These are phyloP conservation scores for Hericium rajendrae DNA, from an alignment of 768 basidiomycete genomes.

Conservation along the genomic window DNA sequence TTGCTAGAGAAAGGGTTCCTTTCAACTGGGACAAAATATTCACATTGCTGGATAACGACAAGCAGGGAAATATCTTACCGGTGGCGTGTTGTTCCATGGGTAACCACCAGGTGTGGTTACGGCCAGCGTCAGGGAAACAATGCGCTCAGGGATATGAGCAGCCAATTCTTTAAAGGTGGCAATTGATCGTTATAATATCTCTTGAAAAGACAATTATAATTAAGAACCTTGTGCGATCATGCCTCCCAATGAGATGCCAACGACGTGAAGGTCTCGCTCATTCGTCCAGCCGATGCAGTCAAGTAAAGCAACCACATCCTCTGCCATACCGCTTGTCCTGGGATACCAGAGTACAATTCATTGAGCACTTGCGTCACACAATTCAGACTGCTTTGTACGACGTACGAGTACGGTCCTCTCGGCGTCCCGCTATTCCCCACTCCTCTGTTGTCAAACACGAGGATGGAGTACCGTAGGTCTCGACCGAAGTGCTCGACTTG, in stretches of 20 bases:
- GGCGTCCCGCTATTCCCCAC: slow-evolving; percentile 69
- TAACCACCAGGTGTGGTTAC: slow-evolving; percentile 64
- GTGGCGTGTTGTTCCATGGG: slow-evolving; percentile 50
- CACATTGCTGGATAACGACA: neutral
- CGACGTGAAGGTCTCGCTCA: slow-evolving; percentile 52
- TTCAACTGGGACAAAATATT: slow-evolving; percentile 13
- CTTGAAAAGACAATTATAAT: neutral
- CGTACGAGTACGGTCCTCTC: slow-evolving; percentile 68
- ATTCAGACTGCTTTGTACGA: neutral
- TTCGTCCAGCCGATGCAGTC: slow-evolving; percentile 66
- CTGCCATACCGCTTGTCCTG: slow-evolving; percentile 72
- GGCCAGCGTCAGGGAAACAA: slow-evolving; percentile 52
- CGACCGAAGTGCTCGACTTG: slow-evolving; percentile 59
- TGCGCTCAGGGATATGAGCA: slow-evolving; percentile 51
- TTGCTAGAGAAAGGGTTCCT: slow-evolving; percentile 7
- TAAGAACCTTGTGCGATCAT: slow-evolving; percentile 70
- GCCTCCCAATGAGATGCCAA: slow-evolving; percentile 71
- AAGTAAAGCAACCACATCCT: slow-evolving; percentile 57
- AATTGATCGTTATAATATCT: neutral
- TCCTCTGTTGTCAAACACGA: slow-evolving; percentile 82
- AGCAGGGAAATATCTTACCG: slow-evolving; percentile 31
- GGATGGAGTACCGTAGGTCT: slow-evolving; percentile 42
- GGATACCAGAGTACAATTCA: neutral
- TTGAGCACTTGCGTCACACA: neutral
- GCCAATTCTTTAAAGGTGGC: slow-evolving; percentile 46